Base-by-base conservation (phyloP, 106 monocot species). In the Platanthera guangdongensis region DNA sequence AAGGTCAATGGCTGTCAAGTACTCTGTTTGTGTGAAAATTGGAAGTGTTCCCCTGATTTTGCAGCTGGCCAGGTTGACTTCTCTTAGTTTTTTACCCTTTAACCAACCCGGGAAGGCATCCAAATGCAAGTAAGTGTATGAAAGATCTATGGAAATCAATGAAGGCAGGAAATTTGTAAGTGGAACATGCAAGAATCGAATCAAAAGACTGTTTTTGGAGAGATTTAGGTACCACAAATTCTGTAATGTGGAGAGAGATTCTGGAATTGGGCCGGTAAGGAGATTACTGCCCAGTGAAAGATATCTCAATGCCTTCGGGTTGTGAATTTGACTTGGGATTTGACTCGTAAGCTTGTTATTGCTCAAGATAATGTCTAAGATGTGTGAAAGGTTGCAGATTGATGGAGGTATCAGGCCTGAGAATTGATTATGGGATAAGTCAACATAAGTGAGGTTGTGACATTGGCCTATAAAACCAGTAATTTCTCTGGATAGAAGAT, bases 221-320 rank as follows among this genome's bases (percentile, higher is more conserved):
- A 96, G 78, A 52, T 96, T 88, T 10, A 96, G 82, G 51, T 87
- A 85, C 92, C 95, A 92, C 2, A 92, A 77, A 74, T 88, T 92
- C 77, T 80, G 52, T 62, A 95, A 72, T 9, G 59, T 75, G 48
- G 80, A 77, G 28, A 93, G 11, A 3, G 90, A 82, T 46, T 79
- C 90, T 47, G 95, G 95, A 71, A 96, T 84, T 7, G 80, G 30
- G 6, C 95, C 93, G 8, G 64, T 78, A 9, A 96, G 87, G 16
- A 80, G 67, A 70, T 95, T 95, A 9, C 60, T 52, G 76, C 81
- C 82, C 6, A 95, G 67, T 49, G 81, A 82, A 19, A 95, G 84
- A 7, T 82, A 82, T 47, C 45, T 82, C 52, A 95, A 82, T 53
- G 88, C 85, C 49, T 74, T 81, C 3, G 92, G 82, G 18, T 55